Conservation (phyloP, 2,329 filamentous ascomycete species). For the Aspergillus jensenii region DNA sequence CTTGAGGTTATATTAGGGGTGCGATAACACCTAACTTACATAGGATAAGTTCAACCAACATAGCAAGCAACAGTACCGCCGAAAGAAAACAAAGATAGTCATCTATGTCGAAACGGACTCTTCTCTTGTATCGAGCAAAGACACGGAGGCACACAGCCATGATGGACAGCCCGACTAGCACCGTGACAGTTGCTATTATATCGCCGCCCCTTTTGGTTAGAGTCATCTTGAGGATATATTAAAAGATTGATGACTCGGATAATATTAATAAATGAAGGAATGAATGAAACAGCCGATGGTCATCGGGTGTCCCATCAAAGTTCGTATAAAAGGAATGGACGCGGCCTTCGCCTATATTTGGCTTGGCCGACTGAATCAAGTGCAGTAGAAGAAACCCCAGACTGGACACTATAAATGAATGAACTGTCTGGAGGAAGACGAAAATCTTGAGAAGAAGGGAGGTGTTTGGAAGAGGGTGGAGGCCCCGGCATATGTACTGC, state of each 20-base stretch:
- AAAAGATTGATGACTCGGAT: too few species aligned
- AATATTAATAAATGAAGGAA: background rate
- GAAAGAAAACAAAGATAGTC: constrained; percentile 31
- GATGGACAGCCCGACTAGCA: constrained; percentile 28
- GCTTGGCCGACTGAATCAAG: background rate
- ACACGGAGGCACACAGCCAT: constrained; percentile 26
- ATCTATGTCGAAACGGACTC: constrained; percentile 31
- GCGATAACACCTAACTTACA: constrained; percentile 21
- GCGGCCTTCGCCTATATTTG: background rate
- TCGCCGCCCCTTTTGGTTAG: constrained; percentile 25
- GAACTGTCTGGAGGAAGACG: background rate
- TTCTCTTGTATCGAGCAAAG: constrained; percentile 27
- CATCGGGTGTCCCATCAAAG: too few species aligned
- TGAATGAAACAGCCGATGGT: background rate
- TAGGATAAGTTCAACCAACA: constrained; percentile 30
- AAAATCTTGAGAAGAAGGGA: background rate
- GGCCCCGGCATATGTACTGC: background rate
- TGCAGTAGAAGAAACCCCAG: background rate
- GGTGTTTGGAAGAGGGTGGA: background rate
- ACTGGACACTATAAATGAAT: background rate
- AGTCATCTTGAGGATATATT: constrained; percentile 20
- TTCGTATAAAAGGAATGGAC: background rate
- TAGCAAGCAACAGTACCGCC: constrained; percentile 27
- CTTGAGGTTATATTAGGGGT: background rate
- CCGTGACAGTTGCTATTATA: constrained; percentile 32